Base-by-base conservation (phyloP, 2,329 filamentous ascomycete genomes). In the Sporothrix curviconia region DNA sequence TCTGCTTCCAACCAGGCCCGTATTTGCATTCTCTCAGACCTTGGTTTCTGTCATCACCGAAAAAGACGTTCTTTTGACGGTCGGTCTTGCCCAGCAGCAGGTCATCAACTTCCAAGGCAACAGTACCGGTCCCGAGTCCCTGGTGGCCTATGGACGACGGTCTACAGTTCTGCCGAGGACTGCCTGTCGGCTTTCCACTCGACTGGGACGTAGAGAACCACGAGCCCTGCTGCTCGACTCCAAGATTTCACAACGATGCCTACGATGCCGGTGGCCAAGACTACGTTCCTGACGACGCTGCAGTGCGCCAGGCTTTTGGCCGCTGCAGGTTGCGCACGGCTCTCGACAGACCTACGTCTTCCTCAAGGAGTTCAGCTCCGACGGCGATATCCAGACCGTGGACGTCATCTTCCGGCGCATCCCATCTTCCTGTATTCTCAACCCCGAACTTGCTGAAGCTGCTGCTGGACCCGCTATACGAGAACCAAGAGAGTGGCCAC, bases 341-440 rank as follows among this genome's bases (percentile, higher is more conserved):
- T 74, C 82, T 3, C 76, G 85, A 1, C 79, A 87, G 57, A 85
- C 87, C 0, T 80, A 92, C 55, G 72, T 95, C 14, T 95, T 95
- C 73, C 72, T 95, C 55, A 95, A 96, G 69, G 90, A 95, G 69
- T 95, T 95, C 66, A 90, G 87, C 60, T 92, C 88, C 3, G 86
- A 95, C 67, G 90, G 90, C 39, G 92, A 95, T 65, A 85, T 85
- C 62, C 89, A 95, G 68, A 95, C 90, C 0, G 89, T 95, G 17
- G 89, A 92, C 72, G 87, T 94, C 43, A 90, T 94, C 62, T 92
- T 90, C 73, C 89, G 0, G 80, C 87, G 0, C 90, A 90, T 69
- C 88, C 89, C 0, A 91, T 92, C 75, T 91, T 92, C 71, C 70
- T 92, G 15, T 92, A 92, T 67, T n/a, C 90, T 88, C 9, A 90